Conservation (phyloP, 2,329 filamentous ascomycete genomes). For the Sphaerulina vaccinii region DNA sequence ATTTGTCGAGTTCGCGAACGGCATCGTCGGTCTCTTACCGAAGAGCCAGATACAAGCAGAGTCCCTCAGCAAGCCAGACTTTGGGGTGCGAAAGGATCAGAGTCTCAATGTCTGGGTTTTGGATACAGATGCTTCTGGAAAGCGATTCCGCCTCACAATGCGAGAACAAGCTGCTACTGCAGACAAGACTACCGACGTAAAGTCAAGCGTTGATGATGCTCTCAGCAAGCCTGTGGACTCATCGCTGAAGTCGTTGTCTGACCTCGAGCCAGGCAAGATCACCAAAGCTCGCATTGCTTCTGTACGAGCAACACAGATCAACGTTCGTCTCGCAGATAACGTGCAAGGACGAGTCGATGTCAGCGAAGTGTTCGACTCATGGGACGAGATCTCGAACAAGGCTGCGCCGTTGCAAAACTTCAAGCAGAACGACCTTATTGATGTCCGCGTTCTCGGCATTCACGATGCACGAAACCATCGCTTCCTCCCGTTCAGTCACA, state of each 20-base stretch:
- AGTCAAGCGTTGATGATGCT: conserved; percentile 22
- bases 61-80: conserved; percentile 65
- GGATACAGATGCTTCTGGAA: conserved; percentile 67
- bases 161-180: conserved; percentile 46
- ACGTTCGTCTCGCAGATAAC: conserved; percentile 83
- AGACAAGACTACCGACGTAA: conserved; percentile 24
- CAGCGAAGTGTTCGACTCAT: conserved; percentile 84
- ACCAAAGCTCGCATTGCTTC: conserved; percentile 78
- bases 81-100: conserved; percentile 75
- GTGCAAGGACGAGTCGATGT: conserved; percentile 90
- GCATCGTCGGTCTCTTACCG: conserved; percentile 74
- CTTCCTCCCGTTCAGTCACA: conserved; percentile 87
- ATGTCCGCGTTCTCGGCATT: conserved; percentile 77
- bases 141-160: conserved; percentile 67
- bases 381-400: conserved; percentile 79
- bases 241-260: conserved; percentile 62
- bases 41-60: conserved; percentile 75
- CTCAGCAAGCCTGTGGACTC: conserved; percentile 64
- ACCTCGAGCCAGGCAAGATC: conserved; percentile 70
- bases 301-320: conserved; percentile 87
- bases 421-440: conserved; percentile 66
- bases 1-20: conserved; percentile 84
- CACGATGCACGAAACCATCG: conserved; percentile 88
- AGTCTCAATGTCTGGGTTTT: conserved; percentile 71
- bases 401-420: conserved; percentile 79